phyloP scores from a whole-genome alignment of 2,329 filamentous ascomycete genomes.

The Kalmusia sp. region DNA sequence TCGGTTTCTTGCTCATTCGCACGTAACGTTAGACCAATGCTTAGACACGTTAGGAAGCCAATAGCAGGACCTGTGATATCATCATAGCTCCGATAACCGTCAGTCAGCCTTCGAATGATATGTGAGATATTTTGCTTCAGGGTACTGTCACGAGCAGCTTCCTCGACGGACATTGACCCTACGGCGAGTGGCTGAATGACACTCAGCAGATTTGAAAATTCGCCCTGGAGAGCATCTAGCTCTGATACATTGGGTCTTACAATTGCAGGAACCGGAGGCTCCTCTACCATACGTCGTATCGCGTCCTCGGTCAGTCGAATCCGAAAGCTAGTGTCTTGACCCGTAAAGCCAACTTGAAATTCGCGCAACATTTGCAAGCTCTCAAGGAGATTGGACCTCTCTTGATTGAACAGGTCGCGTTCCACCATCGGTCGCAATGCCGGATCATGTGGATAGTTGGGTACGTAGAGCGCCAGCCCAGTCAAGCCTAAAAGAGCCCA shows the following conservation, averaged over 20 bases:
- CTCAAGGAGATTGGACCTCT: slow-evolving; percentile 61
- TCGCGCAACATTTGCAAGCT: slow-evolving; percentile 66
- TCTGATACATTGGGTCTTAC: slow-evolving; percentile 75
- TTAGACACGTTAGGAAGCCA: slow-evolving; percentile 79
- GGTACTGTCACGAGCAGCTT: slow-evolving; percentile 39
- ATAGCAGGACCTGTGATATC: slow-evolving; percentile 82
- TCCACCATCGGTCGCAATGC: slow-evolving; percentile 69
- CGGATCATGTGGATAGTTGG: slow-evolving; percentile 86
- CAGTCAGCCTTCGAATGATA: slow-evolving; percentile 72
- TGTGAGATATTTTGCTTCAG: slow-evolving; percentile 67
- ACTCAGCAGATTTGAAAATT: slow-evolving; percentile 76
- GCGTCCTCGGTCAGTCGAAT: slow-evolving; percentile 69
- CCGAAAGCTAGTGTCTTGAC: slow-evolving; percentile 72
- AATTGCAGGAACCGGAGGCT: slow-evolving; percentile 71
- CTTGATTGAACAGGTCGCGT: slow-evolving; percentile 63
- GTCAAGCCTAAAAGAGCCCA: slow-evolving; percentile 80
- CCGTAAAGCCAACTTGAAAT: slow-evolving; percentile 74
- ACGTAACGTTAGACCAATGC: slow-evolving; percentile 73
- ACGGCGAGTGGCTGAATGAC: slow-evolving; percentile 39
- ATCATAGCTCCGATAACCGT: slow-evolving; percentile 78
- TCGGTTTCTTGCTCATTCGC: slow-evolving; percentile 28
- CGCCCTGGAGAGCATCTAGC: slow-evolving; percentile 76
- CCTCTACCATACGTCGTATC: slow-evolving; percentile 68
- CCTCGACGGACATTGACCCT: slow-evolving; percentile 27
- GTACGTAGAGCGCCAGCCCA: slow-evolving; percentile 80